phyloP scores from a whole-genome alignment of 108 stramenopile species.

The Skeletonema costatum region DNA sequence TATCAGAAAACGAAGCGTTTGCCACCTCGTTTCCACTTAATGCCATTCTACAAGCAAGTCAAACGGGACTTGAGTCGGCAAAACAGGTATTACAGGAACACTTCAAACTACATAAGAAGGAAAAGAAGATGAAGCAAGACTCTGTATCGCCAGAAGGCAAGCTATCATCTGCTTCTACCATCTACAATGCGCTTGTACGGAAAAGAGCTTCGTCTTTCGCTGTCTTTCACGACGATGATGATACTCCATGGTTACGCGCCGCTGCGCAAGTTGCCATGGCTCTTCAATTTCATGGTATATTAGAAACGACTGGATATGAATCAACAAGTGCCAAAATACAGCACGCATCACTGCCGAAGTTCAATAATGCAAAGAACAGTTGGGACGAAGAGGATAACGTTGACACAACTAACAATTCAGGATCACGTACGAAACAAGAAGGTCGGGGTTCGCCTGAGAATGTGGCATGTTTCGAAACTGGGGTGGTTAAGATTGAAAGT shows the following conservation, averaged over 20 bases:
- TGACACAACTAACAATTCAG: constrained; percentile 21
- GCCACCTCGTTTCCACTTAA: constrained; percentile 86
- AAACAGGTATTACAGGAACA: constrained; percentile 75
- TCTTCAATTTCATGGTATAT: constrained; percentile 83
- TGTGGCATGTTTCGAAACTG: constrained; percentile 66
- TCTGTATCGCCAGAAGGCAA: constrained; percentile 5
- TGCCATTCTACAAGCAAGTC: constrained; percentile 76
- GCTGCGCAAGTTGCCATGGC: constrained; percentile 88
- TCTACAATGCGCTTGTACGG: constrained; percentile 29
- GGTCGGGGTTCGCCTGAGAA: neutral
- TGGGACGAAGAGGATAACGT: constrained; percentile 48
- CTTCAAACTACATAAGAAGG: constrained; percentile 40
- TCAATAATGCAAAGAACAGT: constrained; percentile 49
- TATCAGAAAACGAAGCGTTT: constrained; percentile 80
- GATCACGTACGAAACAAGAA: neutral
- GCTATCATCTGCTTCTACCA: constrained; percentile 23
- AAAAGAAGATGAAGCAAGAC: constrained; percentile 33
- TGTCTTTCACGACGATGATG: constrained; percentile 38
- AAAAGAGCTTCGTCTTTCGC: constrained; percentile 25
- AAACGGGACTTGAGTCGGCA: constrained; percentile 86
- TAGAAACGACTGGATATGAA: constrained; percentile 82
- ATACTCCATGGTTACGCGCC: constrained; percentile 82
- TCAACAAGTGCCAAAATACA: constrained; percentile 86
- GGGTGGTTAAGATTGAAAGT: constrained; percentile 71
- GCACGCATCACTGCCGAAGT: constrained; percentile 83